Percentiles rank a stretch among this genome's conserved stretches.
Conservation (phyloP, 495 filamentous ascomycete species). For the Staphylotrichum tortipilum region DNA sequence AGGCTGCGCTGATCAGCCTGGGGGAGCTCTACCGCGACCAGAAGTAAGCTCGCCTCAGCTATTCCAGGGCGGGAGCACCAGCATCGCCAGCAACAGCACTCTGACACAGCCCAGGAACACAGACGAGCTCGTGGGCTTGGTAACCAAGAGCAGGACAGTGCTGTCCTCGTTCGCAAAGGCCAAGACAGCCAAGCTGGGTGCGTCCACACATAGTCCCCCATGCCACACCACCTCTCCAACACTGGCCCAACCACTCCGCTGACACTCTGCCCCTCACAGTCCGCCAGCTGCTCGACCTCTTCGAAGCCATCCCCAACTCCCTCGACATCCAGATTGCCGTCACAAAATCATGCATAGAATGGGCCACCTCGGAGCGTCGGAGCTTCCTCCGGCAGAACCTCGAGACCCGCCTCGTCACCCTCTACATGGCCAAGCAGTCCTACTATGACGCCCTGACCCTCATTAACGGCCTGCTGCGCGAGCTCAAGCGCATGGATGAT, state of each 20-base stretch:
- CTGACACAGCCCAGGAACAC: constrained; percentile 47
- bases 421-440: constrained; percentile 92
- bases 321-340: constrained; percentile 86
- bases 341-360: constrained; percentile 98
- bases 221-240: too few relatives aligned
- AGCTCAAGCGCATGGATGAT: constrained; percentile 96
- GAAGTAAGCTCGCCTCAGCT: constrained; percentile 42
- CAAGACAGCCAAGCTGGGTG: constrained; percentile 97
- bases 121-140: constrained; percentile 81
- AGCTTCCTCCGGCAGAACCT: constrained; percentile 96
- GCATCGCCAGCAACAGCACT: too few relatives aligned
- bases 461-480: constrained; percentile 88
- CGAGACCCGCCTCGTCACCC: constrained; percentile 84
- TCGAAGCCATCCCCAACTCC: constrained; percentile 85
- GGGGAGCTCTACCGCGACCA: constrained; percentile 89
- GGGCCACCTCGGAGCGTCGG: constrained; percentile 86
- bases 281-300: constrained; percentile 92
- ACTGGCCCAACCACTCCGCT: too few relatives aligned
- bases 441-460: constrained; percentile 95
- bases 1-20: constrained; percentile 70
- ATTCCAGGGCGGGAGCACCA: constrained; percentile 45
- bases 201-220: too few relatives aligned
- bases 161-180: constrained; percentile 96
- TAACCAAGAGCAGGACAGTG: constrained; percentile 80
- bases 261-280: constrained; percentile 49